A percentile compares a stretch with the other conserved stretches of the same genome.
These are phyloP conservation scores for Diversispora eburnea DNA, from an alignment of 192 early-diverging fungal genomes.

Conservation along the genomic window DNA sequence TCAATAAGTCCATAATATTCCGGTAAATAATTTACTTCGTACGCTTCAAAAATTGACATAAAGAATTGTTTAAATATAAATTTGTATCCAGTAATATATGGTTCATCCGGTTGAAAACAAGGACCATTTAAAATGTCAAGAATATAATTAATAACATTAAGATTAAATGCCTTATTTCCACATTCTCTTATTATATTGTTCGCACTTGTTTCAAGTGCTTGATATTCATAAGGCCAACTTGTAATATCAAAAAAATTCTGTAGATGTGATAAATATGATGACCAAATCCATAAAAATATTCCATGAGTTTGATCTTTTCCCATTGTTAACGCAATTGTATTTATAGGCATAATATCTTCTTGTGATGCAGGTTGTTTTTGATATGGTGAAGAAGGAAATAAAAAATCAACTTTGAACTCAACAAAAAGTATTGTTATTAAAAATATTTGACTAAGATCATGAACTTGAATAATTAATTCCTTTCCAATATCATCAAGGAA, in stretches of 20 bases:
- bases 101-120: constrained; percentile 14
- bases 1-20: constrained; percentile 4
- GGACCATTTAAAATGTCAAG: background rate
- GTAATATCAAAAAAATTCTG: constrained; percentile 5
- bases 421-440: background rate
- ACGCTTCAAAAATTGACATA: constrained; percentile 14
- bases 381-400: background rate
- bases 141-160: background rate
- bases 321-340: background rate
- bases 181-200: constrained; percentile 9
- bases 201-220: constrained; percentile 1
- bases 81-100: constrained; percentile 5
- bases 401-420: constrained; percentile 2
- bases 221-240: background rate
- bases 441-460: constrained; percentile 18
- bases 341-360: constrained; percentile 1
- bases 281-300: constrained; percentile 21
- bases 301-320: constrained; percentile 3
- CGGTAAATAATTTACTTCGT: background rate
- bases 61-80: constrained; percentile 6
- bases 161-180: background rate
- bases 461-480: background rate
- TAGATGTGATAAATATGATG: constrained; percentile 14
- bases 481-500: background rate
- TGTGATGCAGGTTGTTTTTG: background rate